Evolutionary conservation across 371 early-diverging fungal genomes (phyloP), one percentile per base, ranked within the genome.

Genomic region (Mortierella sp.): DNA sequence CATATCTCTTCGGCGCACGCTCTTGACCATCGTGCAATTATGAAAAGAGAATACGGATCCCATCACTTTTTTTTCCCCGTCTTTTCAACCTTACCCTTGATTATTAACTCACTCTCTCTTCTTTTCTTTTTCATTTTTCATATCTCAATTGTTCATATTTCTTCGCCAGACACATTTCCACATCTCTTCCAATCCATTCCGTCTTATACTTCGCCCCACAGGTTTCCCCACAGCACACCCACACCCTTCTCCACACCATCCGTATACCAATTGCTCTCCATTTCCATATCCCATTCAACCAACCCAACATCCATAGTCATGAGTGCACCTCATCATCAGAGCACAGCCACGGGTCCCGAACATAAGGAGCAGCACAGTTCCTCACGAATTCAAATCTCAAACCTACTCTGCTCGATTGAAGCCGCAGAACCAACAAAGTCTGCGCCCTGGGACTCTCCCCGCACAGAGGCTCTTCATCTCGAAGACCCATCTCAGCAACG

Each of bases 371-470:
- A 77, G 24, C 79, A 79, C 11, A 75, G 28, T 42, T 68, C 76
- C 13, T 52, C 81, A 7, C 81, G 84, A 6, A 80, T 84, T 19
- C 48, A 45, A 26, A 80, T 84, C 42, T 55, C 84, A 11, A 75
- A 73, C 45, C 70, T 84, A 28, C 84, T 84, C 31, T 84, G 84
- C 45, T 60, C 84, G 31, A 70, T 75, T 21, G 80, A 83, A 54
- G 68, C 82, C 16, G 77, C 70, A 11, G 71, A 76, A 26, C 60
- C 74, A 7, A 14, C 72, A n/a, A 71, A 71, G 52, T 26, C 75
- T 50, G 73, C 77, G 24, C 60, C 82, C 19, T 81, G 82, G 82
- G 78, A 74, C 44, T 74, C 82, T 1, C 74, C 74, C 11, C 42
- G 58, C 13, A 81, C 74, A 26, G 81, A 81, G 26, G 42, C 82